phyloP scores from a whole-genome alignment of 495 filamentous ascomycete genomes.

The Xylaria sp. region DNA sequence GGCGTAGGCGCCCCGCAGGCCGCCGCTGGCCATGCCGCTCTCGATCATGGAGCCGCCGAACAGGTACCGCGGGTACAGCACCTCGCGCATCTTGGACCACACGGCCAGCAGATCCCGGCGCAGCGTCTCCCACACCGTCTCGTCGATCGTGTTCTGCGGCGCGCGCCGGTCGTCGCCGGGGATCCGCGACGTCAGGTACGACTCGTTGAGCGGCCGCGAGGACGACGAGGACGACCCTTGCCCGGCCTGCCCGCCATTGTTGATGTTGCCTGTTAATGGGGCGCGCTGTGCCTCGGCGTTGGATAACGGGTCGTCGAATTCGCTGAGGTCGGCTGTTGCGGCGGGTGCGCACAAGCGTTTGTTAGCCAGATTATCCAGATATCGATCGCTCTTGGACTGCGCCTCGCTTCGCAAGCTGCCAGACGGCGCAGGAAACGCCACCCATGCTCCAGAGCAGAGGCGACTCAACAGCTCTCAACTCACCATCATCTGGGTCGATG shows the following conservation, averaged over 20 bases:
- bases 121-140: constrained; percentile 94
- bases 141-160: constrained; percentile 92
- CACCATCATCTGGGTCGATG: constrained; percentile 97
- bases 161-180: constrained; percentile 95
- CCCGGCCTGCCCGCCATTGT: constrained; percentile 41
- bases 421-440: neutral
- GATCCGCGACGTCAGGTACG: constrained; percentile 86
- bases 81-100: constrained; percentile 97
- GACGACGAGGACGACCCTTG: constrained; percentile 49
- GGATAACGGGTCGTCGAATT: constrained; percentile 87
- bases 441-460: neutral
- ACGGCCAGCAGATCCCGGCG: constrained; percentile 89
- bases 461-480: constrained; percentile 13
- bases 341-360: constrained; percentile 29
- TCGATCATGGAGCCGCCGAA: constrained; percentile 79
- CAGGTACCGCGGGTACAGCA: constrained; percentile 95
- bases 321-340: constrained; percentile 73
- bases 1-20: constrained; percentile 60
- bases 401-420: neutral
- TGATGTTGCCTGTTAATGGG: constrained; percentile 82
- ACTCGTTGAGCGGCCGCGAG: constrained; percentile 59
- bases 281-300: constrained; percentile 70
- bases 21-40: constrained; percentile 42
- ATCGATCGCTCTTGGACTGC: neutral
- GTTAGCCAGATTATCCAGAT: constrained; percentile 26